A percentile compares a stretch with the other conserved stretches of the same genome.
Evolutionary conservation across 352 stramenopile species (phyloP).

Genomic region (Phytophthora cactorum): DNA sequence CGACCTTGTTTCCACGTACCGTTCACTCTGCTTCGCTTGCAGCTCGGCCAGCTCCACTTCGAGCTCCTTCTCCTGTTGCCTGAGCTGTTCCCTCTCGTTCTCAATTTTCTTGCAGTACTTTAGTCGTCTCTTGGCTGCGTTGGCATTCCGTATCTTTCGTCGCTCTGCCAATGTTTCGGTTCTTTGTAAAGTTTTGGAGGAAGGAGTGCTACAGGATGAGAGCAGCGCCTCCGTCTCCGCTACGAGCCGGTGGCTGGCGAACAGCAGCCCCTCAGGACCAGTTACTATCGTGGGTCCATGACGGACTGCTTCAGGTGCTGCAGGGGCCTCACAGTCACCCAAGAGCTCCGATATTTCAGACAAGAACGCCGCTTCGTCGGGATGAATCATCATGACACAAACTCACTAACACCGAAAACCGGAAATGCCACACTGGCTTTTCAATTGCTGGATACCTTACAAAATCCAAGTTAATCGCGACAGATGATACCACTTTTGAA

Average conservation of each 20-base stretch:
- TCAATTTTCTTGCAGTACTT: constrained; percentile 23
- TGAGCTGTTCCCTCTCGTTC: constrained; percentile 6
- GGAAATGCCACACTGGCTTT: too few relatives aligned
- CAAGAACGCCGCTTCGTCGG: constrained; percentile 2
- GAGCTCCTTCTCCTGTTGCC: constrained; percentile 5
- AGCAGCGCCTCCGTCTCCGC: constrained; percentile 21
- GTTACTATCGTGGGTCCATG: not conserved
- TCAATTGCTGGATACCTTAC: too few relatives aligned
- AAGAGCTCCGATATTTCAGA: constrained; percentile 15
- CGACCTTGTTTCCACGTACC: not conserved
- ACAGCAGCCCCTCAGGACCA: constrained; percentile 1
- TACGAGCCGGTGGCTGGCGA: constrained; percentile 16
- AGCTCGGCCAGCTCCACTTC: not conserved
- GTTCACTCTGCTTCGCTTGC: constrained; percentile 3
- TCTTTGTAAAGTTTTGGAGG: not conserved
- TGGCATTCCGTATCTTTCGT: constrained; percentile 7
- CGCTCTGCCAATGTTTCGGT: not conserved
- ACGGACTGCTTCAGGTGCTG: not conserved
- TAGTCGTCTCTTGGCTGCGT: constrained; percentile 19
- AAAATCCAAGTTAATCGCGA: too few relatives aligned
- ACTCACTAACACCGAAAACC: too few relatives aligned
- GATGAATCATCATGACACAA: not conserved
- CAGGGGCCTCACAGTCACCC: not conserved
- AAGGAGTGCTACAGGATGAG: constrained; percentile 1
- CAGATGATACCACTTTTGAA: too few relatives aligned